Conservation (phyloP, 768 basidiomycete genomes). For the Chalciporus chontae region DNA sequence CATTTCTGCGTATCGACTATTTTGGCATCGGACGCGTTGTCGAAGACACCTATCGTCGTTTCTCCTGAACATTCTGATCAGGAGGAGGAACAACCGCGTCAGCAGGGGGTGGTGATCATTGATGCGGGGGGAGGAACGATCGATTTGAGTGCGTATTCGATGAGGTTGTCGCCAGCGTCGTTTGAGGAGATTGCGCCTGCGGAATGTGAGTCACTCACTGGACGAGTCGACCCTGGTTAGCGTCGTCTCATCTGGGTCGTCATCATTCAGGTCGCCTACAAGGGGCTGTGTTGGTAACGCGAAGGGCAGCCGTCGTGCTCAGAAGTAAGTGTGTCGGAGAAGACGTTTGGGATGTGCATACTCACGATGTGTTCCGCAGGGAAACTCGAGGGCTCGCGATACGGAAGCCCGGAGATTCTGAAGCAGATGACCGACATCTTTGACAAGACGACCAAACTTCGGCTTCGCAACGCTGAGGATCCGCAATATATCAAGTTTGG, state of each 20-base stretch:
- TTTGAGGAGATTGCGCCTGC: constrained; percentile 38
- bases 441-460: constrained; percentile 39
- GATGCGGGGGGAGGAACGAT: constrained; percentile 50
- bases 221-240: neutral
- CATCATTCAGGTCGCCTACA: constrained; percentile 34
- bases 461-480: constrained; percentile 38
- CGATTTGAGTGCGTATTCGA: constrained; percentile 41
- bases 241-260: neutral
- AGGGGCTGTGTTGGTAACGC: constrained; percentile 39
- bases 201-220: constrained; percentile 29
- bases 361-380: constrained; percentile 15
- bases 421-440: constrained; percentile 36
- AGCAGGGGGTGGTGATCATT: constrained; percentile 40
- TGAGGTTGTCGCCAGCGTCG: constrained; percentile 36
- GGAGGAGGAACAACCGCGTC: constrained; percentile 20
- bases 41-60: constrained; percentile 14
- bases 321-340: constrained; percentile 12
- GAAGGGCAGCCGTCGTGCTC: constrained; percentile 32
- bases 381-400: constrained; percentile 31
- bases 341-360: neutral
- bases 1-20: constrained; percentile 54
- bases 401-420: constrained; percentile 31
- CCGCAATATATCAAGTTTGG: constrained; percentile 43
- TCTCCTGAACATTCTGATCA: constrained; percentile 17
- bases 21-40: constrained; percentile 33